Percentiles rank a stretch among this genome's conserved stretches.
Conservation (phyloP, 179 eudicot species). For the Silene noctiflora region DNA sequence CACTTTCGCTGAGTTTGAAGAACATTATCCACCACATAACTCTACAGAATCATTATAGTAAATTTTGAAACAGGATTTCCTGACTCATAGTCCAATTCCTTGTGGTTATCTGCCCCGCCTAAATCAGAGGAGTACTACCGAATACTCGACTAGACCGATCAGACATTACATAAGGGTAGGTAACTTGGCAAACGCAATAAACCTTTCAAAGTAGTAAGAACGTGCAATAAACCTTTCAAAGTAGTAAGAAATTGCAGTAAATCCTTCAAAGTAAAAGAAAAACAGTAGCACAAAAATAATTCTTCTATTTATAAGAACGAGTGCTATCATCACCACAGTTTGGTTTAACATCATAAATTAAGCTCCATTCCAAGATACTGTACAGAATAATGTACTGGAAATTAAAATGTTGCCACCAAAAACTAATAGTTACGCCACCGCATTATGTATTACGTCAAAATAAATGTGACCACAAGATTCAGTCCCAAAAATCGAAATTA, state of each 20-base stretch:
- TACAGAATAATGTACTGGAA: not conserved
- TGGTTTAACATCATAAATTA: not conserved
- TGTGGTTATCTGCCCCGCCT: not conserved
- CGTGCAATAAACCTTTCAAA: too few relatives aligned
- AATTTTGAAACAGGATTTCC: not conserved
- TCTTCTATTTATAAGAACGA: not conserved
- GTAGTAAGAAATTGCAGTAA: too few relatives aligned
- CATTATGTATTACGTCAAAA: too few relatives aligned
- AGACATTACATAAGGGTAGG: too few relatives aligned
- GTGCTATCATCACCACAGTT: not conserved
- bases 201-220: not conserved
- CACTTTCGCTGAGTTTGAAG: too few relatives aligned
- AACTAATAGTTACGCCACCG: not conserved
- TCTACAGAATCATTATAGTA: not conserved
- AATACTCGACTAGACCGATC: too few relatives aligned
- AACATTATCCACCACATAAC: too few relatives aligned
- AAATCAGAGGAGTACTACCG: not conserved
- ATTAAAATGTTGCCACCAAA: not conserved
- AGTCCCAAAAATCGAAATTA: too few relatives aligned
- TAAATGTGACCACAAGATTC: too few relatives aligned
- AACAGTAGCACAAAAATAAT: too few relatives aligned
- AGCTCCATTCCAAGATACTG: too few relatives aligned
- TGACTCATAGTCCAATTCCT: not conserved
- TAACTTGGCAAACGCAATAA: not conserved
- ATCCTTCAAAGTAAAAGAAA: too few relatives aligned